Percentiles rank a stretch among this genome's conserved stretches.
These are phyloP conservation scores for Thamnidium elegans DNA, from an alignment of 192 early-diverging fungal genomes.

Conservation along the genomic window DNA sequence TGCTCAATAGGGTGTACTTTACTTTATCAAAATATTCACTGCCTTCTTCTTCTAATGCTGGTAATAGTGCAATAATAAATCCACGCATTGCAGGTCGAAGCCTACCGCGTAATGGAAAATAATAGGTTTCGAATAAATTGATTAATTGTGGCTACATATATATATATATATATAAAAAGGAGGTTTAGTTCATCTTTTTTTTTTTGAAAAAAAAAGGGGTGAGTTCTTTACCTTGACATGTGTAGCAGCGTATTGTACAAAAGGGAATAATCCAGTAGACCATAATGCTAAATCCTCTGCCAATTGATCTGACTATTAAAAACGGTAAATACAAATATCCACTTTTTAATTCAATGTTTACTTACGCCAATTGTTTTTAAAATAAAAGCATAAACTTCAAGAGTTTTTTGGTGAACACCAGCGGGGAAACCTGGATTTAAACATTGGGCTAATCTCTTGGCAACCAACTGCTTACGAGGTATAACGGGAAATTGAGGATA, in stretches of 20 bases:
- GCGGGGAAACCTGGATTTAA: conserved; percentile 92
- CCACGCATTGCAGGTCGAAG: conserved; percentile 77
- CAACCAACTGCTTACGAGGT: conserved; percentile 81
- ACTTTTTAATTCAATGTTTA: conserved; percentile 6
- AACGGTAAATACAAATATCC: too few species aligned
- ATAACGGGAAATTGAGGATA: conserved; percentile 71
- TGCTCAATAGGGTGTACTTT: conserved; percentile 11
- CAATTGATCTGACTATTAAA: conserved; percentile 62
- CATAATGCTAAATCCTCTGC: conserved; percentile 81
- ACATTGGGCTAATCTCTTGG: conserved; percentile 91
- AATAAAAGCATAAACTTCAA: conserved; percentile 83
- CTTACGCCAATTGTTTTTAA: conserved; percentile 68
- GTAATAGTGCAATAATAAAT: conserved; percentile 76
- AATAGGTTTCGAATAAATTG: conserved; percentile 69
- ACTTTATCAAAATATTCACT: conserved; percentile 81
- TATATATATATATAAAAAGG: too few species aligned
- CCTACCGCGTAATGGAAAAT: conserved; percentile 66
- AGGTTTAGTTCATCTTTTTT: background rate
- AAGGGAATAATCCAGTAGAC: conserved; percentile 88
- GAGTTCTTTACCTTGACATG: conserved; percentile 63
- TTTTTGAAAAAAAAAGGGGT: background rate
- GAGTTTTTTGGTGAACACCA: conserved; percentile 92
- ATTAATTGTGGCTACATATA: conserved; percentile 79
- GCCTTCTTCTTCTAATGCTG: conserved; percentile 86
- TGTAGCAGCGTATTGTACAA: conserved; percentile 80